Conservation (phyloP, 495 filamentous ascomycete species). For the Podospora pseudoanserina region DNA sequence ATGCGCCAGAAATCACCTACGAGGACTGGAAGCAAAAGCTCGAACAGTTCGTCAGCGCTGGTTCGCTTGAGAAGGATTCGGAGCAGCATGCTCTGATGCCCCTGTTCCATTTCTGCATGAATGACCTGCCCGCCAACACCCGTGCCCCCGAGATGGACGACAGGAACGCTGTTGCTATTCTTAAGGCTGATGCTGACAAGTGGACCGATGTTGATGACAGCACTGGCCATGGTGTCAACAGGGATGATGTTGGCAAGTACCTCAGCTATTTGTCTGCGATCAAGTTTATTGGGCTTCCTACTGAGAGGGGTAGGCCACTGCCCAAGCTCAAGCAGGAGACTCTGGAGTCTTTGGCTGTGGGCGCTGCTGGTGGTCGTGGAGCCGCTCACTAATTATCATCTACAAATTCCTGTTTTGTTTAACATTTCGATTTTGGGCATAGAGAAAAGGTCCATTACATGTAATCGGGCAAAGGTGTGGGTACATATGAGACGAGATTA, state of each 20-base stretch:
- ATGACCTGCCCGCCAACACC: conserved; percentile 72
- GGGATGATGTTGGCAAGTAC: conserved; percentile 68
- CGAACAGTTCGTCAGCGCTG: conserved; percentile 60
- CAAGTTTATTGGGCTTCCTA: conserved; percentile 64
- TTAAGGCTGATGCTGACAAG: conserved; percentile 55
- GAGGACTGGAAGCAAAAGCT: conserved; percentile 49
- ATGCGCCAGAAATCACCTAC: conserved; percentile 67
- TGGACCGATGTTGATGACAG: conserved; percentile 64
- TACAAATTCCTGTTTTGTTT: background rate
- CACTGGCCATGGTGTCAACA: conserved; percentile 59
- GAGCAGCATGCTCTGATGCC: conserved; percentile 76
- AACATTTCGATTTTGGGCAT: background rate
- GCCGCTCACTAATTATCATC: conserved; percentile 21
- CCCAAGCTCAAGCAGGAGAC: conserved; percentile 52
- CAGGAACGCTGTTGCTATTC: conserved; percentile 59
- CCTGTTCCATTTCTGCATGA: conserved; percentile 78
- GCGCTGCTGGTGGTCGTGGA: conserved; percentile 31
- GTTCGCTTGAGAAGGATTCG: conserved; percentile 47
- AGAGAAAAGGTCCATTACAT: background rate
- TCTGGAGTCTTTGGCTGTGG: conserved; percentile 40
- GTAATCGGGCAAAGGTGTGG: background rate
- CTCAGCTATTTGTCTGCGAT: conserved; percentile 65
- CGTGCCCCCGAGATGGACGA: conserved; percentile 81
- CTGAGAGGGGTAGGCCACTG: conserved; percentile 44
- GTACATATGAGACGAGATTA: background rate